Base-by-base conservation (phyloP, 169 alveolate species). In the Plasmodium sp. region DNA sequence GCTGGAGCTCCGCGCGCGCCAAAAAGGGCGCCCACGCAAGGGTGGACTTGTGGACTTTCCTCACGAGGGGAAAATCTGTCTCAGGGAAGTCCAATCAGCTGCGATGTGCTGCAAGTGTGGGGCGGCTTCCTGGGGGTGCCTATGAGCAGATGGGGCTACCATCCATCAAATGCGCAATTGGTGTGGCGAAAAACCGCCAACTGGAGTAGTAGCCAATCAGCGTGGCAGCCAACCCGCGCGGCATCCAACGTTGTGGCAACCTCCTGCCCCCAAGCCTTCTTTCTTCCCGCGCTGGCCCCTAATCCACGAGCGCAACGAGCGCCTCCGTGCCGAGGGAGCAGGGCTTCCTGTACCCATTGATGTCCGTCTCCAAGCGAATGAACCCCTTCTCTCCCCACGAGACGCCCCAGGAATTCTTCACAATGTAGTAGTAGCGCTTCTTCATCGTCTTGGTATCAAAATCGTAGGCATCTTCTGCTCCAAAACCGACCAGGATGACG, bases 321-420 rank as follows among this genome's bases (percentile, higher is more conserved):
- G 77, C 77, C 36, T 62, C 77, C 31, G 3, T 0, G 36, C 77
- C 77, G 5, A 79, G 56, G 48, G 39, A 97, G 97, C 54, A 96
- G 88, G 39, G 56, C 84, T 33, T 93, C 83, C 62, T 48, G 33
- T 31, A 18, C 27, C 93, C 93, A 72, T 56, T 56, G 14, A 56
- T 83, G 51, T 94, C 96, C 84, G 96, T 95, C 83, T 95, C 75
- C 67, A 97, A 74, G 77, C 96, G 96, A 91, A 96, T 94, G 77
- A 83, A 97, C 3, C 98, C 98, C 43, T 97, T 88, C 7, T 97
- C 98, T 27, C 98, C 98, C 98, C 98, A 97, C 27, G 80, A 79
- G 0, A 79, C 43, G 2, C 98, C 98, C 98, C 98, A 97, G 4
- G 98, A 97, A 90, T 97, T 97, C 90, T 97, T 94, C 62, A 97